Conservation (phyloP, 2,329 filamentous ascomycete species). For the Aphanocladium album region DNA sequence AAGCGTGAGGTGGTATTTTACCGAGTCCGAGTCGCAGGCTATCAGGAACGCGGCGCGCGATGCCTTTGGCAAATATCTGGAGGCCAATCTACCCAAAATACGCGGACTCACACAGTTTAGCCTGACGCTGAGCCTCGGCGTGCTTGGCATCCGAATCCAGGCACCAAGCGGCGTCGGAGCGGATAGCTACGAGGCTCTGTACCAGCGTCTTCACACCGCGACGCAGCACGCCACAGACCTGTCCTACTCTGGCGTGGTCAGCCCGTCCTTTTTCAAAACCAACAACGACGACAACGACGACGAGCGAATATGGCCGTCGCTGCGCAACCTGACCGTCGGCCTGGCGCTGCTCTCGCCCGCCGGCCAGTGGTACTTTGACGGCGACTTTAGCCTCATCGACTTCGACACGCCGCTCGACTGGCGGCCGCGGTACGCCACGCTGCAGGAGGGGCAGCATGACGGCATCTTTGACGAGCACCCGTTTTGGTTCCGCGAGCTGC, state of each 20-base stretch:
- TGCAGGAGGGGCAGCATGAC: neutral
- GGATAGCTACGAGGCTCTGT: neutral
- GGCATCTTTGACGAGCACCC: neutral
- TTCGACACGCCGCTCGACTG: neutral
- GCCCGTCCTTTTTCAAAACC: neutral
- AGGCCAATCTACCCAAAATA: neutral
- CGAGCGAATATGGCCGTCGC: neutral
- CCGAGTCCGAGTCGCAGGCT: neutral
- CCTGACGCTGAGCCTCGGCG: neutral
- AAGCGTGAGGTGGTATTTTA: neutral
- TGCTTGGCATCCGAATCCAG: neutral
- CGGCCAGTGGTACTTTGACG: neutral
- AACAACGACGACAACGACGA: neutral
- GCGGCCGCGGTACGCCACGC: neutral
- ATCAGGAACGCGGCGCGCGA: neutral
- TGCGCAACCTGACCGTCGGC: slow-evolving; percentile 1
- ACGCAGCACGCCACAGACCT: neutral
- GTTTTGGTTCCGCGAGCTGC: neutral
- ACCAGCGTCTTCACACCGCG: neutral
- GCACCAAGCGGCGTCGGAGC: neutral
- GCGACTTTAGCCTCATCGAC: neutral
- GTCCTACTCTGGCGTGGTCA: neutral
- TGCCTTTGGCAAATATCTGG: neutral
- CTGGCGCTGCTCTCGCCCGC: neutral
- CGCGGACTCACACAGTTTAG: neutral